Conservation (phyloP, 108 stramenopile genomes). For the Nitzschia sp. region DNA sequence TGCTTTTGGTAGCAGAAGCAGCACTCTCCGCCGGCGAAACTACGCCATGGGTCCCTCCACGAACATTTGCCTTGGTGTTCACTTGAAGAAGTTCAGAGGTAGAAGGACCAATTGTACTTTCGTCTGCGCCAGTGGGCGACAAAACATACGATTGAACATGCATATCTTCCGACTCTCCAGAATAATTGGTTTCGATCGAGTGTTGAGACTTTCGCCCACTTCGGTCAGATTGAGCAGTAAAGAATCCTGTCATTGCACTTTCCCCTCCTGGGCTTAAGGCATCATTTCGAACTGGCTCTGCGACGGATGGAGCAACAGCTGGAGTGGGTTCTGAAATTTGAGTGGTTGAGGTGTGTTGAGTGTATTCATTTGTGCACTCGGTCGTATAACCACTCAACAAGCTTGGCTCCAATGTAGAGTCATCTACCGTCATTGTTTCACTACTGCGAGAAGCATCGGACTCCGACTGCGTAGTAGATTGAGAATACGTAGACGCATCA, state of each 20-base stretch:
- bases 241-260: conserved; percentile 3
- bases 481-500: not conserved
- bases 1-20: too few relatives aligned
- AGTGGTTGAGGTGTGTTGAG: not conserved
- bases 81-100: too few relatives aligned
- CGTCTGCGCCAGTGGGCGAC: too few relatives aligned
- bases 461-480: not conserved
- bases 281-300: conserved; percentile 4
- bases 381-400: not conserved
- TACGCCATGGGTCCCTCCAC: too few relatives aligned
- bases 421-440: conserved; percentile 1
- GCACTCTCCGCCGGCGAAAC: too few relatives aligned
- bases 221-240: not conserved
- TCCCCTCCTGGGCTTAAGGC: conserved; percentile 8
- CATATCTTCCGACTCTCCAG: too few relatives aligned
- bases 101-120: too few relatives aligned
- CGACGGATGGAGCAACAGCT: not conserved
- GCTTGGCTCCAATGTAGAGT: conserved; percentile 3
- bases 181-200: too few relatives aligned
- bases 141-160: too few relatives aligned
- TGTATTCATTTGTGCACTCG: too few relatives aligned
- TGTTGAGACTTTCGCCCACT: too few relatives aligned
- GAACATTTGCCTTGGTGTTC: too few relatives aligned
- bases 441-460: conserved; percentile 7
- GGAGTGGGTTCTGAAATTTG: not conserved